Evolutionary conservation across 2,329 filamentous ascomycete genomes (phyloP).

Genomic region (Stemphylium beticola): DNA sequence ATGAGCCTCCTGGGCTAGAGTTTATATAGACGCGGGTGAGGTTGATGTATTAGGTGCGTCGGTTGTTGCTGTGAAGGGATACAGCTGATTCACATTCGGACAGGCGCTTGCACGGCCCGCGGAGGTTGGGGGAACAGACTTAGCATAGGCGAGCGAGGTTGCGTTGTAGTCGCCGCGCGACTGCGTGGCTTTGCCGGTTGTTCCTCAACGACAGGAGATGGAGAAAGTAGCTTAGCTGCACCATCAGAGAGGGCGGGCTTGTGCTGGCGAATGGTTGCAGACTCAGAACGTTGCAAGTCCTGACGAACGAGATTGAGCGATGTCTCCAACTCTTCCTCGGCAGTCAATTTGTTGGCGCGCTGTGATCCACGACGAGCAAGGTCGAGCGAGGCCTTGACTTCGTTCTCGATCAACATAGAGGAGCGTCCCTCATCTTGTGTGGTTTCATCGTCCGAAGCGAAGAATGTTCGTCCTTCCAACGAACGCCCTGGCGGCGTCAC

Average conservation of each 20-base stretch:
- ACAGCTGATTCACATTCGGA: slow-evolving; percentile 2
- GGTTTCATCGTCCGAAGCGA: slow-evolving; percentile 33
- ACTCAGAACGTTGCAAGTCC: slow-evolving; percentile 26
- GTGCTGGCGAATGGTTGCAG: slow-evolving; percentile 27
- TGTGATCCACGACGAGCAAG: slow-evolving; percentile 35
- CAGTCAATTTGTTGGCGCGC: slow-evolving; percentile 17
- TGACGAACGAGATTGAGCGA: slow-evolving; percentile 33
- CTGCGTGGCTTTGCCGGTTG: slow-evolving; percentile 21
- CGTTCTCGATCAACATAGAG: slow-evolving; percentile 21
- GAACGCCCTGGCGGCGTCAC: slow-evolving; percentile 38
- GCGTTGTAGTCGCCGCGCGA: slow-evolving; percentile 39
- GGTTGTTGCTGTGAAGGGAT: neutral
- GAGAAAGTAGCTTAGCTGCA: slow-evolving; percentile 38
- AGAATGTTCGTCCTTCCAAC: slow-evolving; percentile 37
- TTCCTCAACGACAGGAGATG: slow-evolving; percentile 9
- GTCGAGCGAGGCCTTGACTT: slow-evolving; percentile 36
- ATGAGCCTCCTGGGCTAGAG: slow-evolving; percentile 11
- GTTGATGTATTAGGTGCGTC: neutral
- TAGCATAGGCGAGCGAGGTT: slow-evolving; percentile 31
- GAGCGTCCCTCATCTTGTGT: slow-evolving; percentile 9
- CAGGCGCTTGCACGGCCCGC: slow-evolving; percentile 17
- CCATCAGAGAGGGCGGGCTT: slow-evolving; percentile 45
- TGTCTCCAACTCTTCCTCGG: slow-evolving; percentile 24
- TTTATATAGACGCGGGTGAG: neutral
- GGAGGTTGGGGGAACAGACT: slow-evolving; percentile 46